These are phyloP conservation scores for Umbelopsis vinacea DNA, from an alignment of 192 early-diverging fungal genomes.

Conservation along the genomic window DNA sequence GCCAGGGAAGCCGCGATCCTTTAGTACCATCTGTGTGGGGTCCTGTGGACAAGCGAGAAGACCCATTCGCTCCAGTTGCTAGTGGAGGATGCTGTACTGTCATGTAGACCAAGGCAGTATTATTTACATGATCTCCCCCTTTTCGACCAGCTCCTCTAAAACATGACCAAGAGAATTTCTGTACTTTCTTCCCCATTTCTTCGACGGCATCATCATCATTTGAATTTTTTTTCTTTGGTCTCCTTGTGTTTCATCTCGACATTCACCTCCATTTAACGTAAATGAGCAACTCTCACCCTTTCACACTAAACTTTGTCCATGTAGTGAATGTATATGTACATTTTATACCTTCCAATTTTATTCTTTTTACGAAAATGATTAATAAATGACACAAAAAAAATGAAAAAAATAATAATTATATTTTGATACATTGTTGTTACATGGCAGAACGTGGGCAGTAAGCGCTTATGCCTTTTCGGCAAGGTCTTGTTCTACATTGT, in stretches of 20 bases:
- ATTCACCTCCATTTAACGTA: background rate
- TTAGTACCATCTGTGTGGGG: conserved; percentile 52
- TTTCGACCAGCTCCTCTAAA: background rate
- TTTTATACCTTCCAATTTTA: conserved; percentile 17
- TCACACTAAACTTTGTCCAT: conserved; percentile 17
- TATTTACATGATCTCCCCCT: too few relatives aligned
- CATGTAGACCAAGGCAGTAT: conserved; percentile 33
- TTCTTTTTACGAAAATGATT: background rate
- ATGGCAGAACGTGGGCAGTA: background rate
- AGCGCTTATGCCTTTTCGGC: background rate
- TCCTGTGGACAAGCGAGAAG: conserved; percentile 44
- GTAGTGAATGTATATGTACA: conserved; percentile 25
- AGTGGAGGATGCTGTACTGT: conserved; percentile 40
- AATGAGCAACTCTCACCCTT: background rate
- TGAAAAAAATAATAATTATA: background rate
- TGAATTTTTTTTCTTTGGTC: background rate
- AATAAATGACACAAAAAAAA: background rate
- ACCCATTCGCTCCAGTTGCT: conserved; percentile 44
- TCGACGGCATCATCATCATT: background rate
- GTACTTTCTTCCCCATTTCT: background rate
- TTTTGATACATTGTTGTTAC: too few relatives aligned
- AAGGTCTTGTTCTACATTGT: background rate
- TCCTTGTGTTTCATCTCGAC: background rate
- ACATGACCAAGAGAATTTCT: background rate
- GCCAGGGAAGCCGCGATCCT: conserved; percentile 43